Evolutionary conservation across 352 stramenopile species (phyloP).

Genomic region (Phytophthora foliorum): DNA sequence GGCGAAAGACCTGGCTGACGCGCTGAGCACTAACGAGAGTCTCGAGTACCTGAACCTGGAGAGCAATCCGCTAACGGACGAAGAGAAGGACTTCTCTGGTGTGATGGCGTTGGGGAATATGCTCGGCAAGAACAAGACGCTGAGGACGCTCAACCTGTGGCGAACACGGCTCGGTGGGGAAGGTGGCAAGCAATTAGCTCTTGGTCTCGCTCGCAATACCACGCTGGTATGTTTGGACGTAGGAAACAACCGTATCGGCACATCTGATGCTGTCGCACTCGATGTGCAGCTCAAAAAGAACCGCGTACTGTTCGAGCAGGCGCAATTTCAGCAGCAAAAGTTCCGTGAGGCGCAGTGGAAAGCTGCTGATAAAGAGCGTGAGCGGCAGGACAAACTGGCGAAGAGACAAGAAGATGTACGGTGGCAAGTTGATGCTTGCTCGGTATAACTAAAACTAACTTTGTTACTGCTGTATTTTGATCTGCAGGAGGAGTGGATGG

Average conservation of each 20-base stretch:
- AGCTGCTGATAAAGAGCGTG: slow-evolving; percentile 61
- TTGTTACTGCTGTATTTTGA: slow-evolving; percentile 3
- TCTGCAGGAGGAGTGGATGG: slow-evolving; percentile 76
- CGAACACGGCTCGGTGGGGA: slow-evolving; percentile 73
- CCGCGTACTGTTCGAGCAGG: slow-evolving; percentile 49
- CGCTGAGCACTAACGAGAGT: slow-evolving; percentile 60
- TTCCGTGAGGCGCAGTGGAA: slow-evolving; percentile 59
- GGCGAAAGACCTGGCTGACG: slow-evolving; percentile 63
- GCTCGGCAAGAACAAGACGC: slow-evolving; percentile 66
- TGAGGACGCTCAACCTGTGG: slow-evolving; percentile 82
- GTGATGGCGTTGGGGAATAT: slow-evolving; percentile 62
- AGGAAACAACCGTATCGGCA: slow-evolving; percentile 81
- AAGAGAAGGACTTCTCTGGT: slow-evolving; percentile 82
- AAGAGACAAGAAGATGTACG: slow-evolving; percentile 72
- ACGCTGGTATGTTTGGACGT: slow-evolving; percentile 80
- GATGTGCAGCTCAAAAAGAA: slow-evolving; percentile 63
- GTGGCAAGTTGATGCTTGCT: not conserved
- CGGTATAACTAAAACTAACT: slow-evolving; percentile 1
- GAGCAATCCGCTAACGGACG: slow-evolving; percentile 82
- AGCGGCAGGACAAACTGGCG: slow-evolving; percentile 52
- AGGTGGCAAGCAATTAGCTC: slow-evolving; percentile 71
- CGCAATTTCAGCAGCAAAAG: slow-evolving; percentile 51
- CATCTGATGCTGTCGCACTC: slow-evolving; percentile 59
- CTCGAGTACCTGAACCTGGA: slow-evolving; percentile 75
- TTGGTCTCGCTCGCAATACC: slow-evolving; percentile 63